phyloP scores from a whole-genome alignment of 257 asterid species.

The Nicotiana tomentosiformis region DNA sequence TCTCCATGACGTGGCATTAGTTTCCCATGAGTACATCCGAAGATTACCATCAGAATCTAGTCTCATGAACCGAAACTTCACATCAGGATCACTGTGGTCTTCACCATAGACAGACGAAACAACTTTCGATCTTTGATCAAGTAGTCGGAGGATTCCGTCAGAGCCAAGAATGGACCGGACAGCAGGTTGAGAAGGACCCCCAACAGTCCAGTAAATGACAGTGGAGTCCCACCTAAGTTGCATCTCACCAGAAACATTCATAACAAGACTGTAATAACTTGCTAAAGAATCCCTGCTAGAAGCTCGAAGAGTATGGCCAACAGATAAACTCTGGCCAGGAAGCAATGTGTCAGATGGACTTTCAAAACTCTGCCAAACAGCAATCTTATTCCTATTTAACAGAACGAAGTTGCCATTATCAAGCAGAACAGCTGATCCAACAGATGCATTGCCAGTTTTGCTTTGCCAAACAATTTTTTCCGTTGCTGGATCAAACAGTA shows the following conservation, averaged over 20 bases:
- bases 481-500: slow-evolving; percentile 30
- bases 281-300: slow-evolving; percentile 23
- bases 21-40: slow-evolving; percentile 38
- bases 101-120: slow-evolving; percentile 32
- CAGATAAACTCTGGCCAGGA: slow-evolving; percentile 34
- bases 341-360: slow-evolving; percentile 33
- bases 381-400: slow-evolving; percentile 6
- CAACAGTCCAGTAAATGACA: slow-evolving; percentile 35
- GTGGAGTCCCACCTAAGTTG: slow-evolving; percentile 41
- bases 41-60: slow-evolving; percentile 45
- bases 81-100: slow-evolving; percentile 32
- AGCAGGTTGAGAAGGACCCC: slow-evolving; percentile 17
- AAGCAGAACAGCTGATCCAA: slow-evolving; percentile 29
- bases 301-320: slow-evolving; percentile 28
- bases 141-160: slow-evolving; percentile 27
- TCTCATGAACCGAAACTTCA: slow-evolving; percentile 38
- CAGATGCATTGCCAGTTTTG: slow-evolving; percentile 27
- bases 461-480: slow-evolving; percentile 29
- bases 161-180: slow-evolving; percentile 16
- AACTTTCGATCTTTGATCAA: slow-evolving; percentile 20
- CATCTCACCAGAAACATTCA: slow-evolving; percentile 29
- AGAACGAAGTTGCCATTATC: slow-evolving; percentile 32
- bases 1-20: slow-evolving; percentile 35
- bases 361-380: slow-evolving; percentile 38
- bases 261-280: slow-evolving; percentile 31